These are phyloP conservation scores for Scheffersomyces quercinus DNA, from an alignment of 1,139 yeast species.

Conservation along the genomic window DNA sequence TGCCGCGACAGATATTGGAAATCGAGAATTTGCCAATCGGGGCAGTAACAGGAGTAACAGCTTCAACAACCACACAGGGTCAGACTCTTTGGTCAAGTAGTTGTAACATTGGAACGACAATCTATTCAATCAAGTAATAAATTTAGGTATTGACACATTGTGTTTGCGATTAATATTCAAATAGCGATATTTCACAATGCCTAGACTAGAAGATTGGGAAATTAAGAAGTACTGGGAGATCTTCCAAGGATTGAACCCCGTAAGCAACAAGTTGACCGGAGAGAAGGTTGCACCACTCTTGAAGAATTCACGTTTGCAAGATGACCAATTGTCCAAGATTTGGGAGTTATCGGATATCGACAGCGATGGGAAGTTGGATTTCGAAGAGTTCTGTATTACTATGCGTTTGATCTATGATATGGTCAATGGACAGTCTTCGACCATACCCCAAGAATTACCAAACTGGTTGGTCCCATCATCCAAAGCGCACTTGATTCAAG, in stretches of 20 bases:
- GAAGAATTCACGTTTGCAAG: slow-evolving; percentile 82
- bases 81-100: no score
- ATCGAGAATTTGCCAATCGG: no score
- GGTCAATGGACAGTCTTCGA: slow-evolving; percentile 69
- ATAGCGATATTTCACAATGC: slow-evolving; percentile 26
- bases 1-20: no score
- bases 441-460: slow-evolving; percentile 74
- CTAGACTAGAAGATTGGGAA: slow-evolving; percentile 88
- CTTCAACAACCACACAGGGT: no score
- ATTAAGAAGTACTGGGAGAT: slow-evolving; percentile 97
- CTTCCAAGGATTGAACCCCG: slow-evolving; percentile 85
- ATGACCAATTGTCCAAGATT: slow-evolving; percentile 71
- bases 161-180: no score
- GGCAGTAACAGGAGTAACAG: no score
- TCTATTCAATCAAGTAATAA: no score
- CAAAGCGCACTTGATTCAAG: slow-evolving; percentile 80
- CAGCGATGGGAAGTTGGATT: slow-evolving; percentile 85
- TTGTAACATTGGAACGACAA: no score
- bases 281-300: slow-evolving; percentile 84
- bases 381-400: slow-evolving; percentile 96
- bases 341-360: slow-evolving; percentile 96
- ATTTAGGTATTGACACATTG: no score
- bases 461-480: slow-evolving; percentile 91
- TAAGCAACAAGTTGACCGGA: slow-evolving; percentile 74
- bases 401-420: slow-evolving; percentile 92